Evolutionary conservation across 1,139 yeast species (phyloP).

Genomic region (Hyphopichia buzzinii): DNA sequence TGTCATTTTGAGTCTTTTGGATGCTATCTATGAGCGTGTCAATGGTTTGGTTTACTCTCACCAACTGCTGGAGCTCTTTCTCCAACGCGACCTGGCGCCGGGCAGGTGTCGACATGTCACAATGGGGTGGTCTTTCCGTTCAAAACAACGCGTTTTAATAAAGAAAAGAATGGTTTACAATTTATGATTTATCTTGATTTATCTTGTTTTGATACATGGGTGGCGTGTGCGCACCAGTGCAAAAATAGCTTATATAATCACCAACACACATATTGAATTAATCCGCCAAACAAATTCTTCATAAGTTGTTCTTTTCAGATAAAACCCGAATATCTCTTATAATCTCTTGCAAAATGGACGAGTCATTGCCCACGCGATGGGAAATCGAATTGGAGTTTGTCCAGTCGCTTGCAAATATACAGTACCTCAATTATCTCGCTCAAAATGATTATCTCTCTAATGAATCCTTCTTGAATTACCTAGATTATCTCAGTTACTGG

Average conservation of each 20-base stretch:
- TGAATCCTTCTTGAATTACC: slow-evolving; percentile 59
- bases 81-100: slow-evolving; percentile 33
- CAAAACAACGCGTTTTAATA: too few species aligned
- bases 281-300: too few species aligned
- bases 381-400: slow-evolving; percentile 82
- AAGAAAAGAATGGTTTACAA: too few species aligned
- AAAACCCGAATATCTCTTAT: too few species aligned
- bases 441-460: slow-evolving; percentile 68
- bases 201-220: background rate
- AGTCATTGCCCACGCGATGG: slow-evolving; percentile 67
- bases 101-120: slow-evolving; percentile 5
- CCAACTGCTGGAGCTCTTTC: slow-evolving; percentile 36
- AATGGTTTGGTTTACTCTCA: slow-evolving; percentile 29
- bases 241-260: too few species aligned
- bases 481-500: slow-evolving; percentile 75
- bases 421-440: slow-evolving; percentile 70
- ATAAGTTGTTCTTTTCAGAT: too few species aligned
- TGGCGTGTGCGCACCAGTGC: too few species aligned
- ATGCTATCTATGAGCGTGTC: slow-evolving; percentile 28
- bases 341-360: slow-evolving; percentile 11
- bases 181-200: background rate
- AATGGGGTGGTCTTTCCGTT: too few species aligned
- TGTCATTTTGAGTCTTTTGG: slow-evolving; percentile 24
- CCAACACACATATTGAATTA: too few species aligned
- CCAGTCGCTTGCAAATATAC: slow-evolving; percentile 78